Conservation (phyloP, 2,329 filamentous ascomycete genomes). For the Taxawa tesnikishii region DNA sequence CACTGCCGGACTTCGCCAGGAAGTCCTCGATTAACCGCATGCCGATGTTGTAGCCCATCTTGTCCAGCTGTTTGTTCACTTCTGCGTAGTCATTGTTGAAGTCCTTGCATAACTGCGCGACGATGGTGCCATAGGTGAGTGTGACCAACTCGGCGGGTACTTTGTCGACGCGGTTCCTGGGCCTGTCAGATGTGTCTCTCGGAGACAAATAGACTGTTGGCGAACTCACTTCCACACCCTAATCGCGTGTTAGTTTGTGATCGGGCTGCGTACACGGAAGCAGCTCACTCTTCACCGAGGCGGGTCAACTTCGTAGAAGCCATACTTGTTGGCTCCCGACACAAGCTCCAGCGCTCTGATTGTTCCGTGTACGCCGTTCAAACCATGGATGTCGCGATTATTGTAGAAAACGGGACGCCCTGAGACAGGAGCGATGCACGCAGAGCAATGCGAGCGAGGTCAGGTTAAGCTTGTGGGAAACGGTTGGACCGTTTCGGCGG, state of each 20-base stretch:
- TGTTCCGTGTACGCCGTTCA: too few relatives aligned
- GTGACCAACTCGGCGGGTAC: constrained; percentile 97
- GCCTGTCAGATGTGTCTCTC: constrained; percentile 12
- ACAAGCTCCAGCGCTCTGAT: too few relatives aligned
- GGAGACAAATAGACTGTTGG: neutral
- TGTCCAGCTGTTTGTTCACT: constrained; percentile 95
- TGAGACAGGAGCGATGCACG: too few relatives aligned
- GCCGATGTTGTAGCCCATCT: constrained; percentile 99
- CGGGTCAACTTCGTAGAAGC: constrained; percentile 47
- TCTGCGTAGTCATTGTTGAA: constrained; percentile 88
- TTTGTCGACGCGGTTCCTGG: constrained; percentile 86
- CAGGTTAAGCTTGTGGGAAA: too few relatives aligned
- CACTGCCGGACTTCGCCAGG: constrained; percentile 84
- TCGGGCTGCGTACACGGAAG: constrained; percentile 10
- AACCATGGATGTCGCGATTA: too few relatives aligned
- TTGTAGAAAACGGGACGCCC: too few relatives aligned
- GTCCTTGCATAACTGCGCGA: constrained; percentile 92
- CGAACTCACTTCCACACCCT: constrained; percentile 84
- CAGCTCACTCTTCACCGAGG: constrained; percentile 60
- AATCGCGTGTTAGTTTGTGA: constrained; percentile 20
- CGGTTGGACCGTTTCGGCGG: too few relatives aligned
- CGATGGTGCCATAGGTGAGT: constrained; percentile 93
- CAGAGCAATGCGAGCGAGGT: too few relatives aligned
- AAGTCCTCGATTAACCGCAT: constrained; percentile 95
- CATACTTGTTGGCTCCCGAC: too few relatives aligned